Base-by-base conservation (phyloP, 306 rosid species). In the Trichosanthes cucumerina region DNA sequence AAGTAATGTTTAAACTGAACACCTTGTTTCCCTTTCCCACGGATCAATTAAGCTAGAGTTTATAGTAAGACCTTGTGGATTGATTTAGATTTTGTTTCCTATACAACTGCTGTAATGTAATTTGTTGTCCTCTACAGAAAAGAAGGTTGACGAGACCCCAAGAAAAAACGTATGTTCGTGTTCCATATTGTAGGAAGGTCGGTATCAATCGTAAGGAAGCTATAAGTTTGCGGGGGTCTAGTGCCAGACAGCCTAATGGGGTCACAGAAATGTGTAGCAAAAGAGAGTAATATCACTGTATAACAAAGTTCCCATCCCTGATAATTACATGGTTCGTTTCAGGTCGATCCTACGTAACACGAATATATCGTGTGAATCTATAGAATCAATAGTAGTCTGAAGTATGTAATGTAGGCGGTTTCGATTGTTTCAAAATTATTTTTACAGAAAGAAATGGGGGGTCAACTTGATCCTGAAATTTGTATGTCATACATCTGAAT, bases 111-210 rank as follows among this genome's bases (percentile, higher is more conserved):
- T 80, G 65, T 83, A 23, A 74, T 7, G n/a, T 54, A 21, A 54
- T 65, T 68, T 85, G 53, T 83, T 46, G 66, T 62, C 44, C 31
- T 77, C 73, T 81, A 84, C 96, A 93, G 97, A 90, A 84, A 91
- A 91, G 82, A 93, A 91, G 80, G 82, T 91, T 16, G 97, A 90
- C 14, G 92, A 91, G 78, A 78, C 57, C 50, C 89, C 97, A 57
- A 88, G 90, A 85, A 91, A 91, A 83, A 88, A 21, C 38, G 38
- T 86, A 36, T 93, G 97, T 81, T 88, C 97, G 9, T 93, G 98
- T 83, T 83, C 98, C 33, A 88, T 91, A 88, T 79, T 93, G 93
- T 91, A 86, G 89, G 87, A 41, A 50, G 73, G 80, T 49, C 53
- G 26, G 44, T 65, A 57, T 38, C 52, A 62, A 60, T 41, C 5